Evolutionary conservation across 371 early-diverging fungal species (phyloP).

Genomic region (Syncephalastrum racemosum): DNA sequence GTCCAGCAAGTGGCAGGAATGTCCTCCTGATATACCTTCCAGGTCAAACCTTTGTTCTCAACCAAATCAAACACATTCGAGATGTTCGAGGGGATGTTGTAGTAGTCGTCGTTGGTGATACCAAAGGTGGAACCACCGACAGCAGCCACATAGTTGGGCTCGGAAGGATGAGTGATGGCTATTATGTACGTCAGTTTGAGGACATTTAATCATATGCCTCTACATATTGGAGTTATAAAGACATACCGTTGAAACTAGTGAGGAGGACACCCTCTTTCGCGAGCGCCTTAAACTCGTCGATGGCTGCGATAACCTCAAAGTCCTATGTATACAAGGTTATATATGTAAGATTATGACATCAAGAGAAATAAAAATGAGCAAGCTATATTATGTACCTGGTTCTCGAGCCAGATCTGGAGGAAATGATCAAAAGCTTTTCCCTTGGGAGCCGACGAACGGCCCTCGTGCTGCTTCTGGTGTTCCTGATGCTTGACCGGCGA

Average conservation of each 20-base stretch:
- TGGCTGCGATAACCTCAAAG: slow-evolving; percentile 13
- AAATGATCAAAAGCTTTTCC: slow-evolving; percentile 39
- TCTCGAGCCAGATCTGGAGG: slow-evolving; percentile 40
- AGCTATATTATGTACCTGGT: slow-evolving; percentile 18
- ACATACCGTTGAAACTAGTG: slow-evolving; percentile 41
- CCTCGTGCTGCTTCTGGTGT: background rate
- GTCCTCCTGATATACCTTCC: slow-evolving; percentile 49
- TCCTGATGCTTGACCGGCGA: too few species aligned
- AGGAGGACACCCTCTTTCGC: slow-evolving; percentile 38
- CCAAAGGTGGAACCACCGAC: slow-evolving; percentile 28
- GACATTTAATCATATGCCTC: too few species aligned
- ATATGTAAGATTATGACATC: background rate
- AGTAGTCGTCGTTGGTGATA: slow-evolving; percentile 20
- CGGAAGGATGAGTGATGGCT: slow-evolving; percentile 33
- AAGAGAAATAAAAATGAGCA: background rate
- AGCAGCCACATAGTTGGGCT: slow-evolving; percentile 21
- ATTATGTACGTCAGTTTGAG: too few species aligned
- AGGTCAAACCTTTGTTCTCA: slow-evolving; percentile 44
- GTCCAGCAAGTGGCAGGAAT: slow-evolving; percentile 28
- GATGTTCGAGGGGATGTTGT: slow-evolving; percentile 17
- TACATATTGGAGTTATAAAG: too few species aligned
- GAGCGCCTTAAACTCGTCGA: slow-evolving; percentile 19
- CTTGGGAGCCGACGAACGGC: slow-evolving; percentile 6
- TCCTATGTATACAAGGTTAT: slow-evolving; percentile 10
- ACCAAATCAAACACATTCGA: slow-evolving; percentile 23